Percentiles rank a stretch among this genome's conserved stretches.
Evolutionary conservation across 1,139 yeast genomes (phyloP).

Genomic region (Kodamaea fungicola): DNA sequence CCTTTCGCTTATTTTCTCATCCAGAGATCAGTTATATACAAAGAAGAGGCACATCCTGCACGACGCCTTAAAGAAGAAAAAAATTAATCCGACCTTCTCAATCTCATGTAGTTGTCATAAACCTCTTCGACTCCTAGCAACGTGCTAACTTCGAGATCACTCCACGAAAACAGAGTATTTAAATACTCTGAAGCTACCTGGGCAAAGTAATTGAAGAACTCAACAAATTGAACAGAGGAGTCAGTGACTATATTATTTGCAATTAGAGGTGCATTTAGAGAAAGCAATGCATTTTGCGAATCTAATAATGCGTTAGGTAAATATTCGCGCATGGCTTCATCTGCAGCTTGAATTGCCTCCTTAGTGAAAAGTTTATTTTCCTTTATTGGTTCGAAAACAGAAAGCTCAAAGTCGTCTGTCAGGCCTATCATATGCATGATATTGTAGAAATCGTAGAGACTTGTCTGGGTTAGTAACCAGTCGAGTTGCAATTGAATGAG

Average conservation of each 20-base stretch:
- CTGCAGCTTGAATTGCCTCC: constrained; percentile 39
- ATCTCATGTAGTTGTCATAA: constrained; percentile 12
- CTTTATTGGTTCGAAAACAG: constrained; percentile 58
- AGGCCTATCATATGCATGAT: constrained; percentile 71
- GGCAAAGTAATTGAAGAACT: constrained; percentile 50
- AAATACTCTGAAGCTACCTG: constrained; percentile 40
- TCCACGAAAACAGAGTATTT: constrained; percentile 46
- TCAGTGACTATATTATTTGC: constrained; percentile 52
- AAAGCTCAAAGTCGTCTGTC: constrained; percentile 50
- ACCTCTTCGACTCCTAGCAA: constrained; percentile 56
- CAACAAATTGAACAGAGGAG: constrained; percentile 47
- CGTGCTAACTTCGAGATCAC: constrained; percentile 58
- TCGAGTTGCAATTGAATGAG: constrained; percentile 42
- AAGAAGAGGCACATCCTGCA: not conserved
- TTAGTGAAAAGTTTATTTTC: constrained; percentile 59
- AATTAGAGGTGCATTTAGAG: constrained; percentile 59
- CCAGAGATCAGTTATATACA: no score
- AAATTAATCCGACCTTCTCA: no score
- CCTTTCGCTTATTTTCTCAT: no score
- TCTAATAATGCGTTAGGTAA: constrained; percentile 65
- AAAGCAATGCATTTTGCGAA: constrained; percentile 52
- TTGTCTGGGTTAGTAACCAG: constrained; percentile 45
- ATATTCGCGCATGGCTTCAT: constrained; percentile 43
- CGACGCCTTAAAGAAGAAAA: not conserved
- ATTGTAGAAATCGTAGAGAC: constrained; percentile 55